A percentile compares a stretch with the other conserved stretches of the same genome.
Evolutionary conservation across 2,329 filamentous ascomycete species (phyloP).

Genomic region (Aspergillus sp.): DNA sequence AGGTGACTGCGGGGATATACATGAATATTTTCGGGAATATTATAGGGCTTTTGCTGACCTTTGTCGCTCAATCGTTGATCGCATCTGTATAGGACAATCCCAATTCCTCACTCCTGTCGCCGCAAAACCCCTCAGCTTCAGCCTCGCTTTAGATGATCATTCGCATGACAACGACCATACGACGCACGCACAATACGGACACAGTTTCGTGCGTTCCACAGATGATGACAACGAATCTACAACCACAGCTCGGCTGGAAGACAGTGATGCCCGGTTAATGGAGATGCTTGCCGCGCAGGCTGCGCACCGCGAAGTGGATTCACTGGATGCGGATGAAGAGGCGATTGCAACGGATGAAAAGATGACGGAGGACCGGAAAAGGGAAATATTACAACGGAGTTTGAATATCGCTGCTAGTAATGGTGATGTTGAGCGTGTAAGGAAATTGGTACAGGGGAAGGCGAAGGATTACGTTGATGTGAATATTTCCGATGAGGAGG

Average conservation of each 20-base stretch:
- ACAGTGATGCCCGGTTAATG: slow-evolving; percentile 85
- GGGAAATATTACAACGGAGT: slow-evolving; percentile 76
- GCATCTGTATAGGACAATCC: slow-evolving; percentile 69
- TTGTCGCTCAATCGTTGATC: not conserved
- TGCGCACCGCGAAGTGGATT: slow-evolving; percentile 70
- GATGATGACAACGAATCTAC: slow-evolving; percentile 27
- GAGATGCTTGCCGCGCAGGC: slow-evolving; percentile 95
- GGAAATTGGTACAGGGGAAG: slow-evolving; percentile 70
- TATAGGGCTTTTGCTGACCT: not conserved
- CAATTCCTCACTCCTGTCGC: slow-evolving; percentile 88
- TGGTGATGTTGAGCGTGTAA: slow-evolving; percentile 80
- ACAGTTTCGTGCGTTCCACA: slow-evolving; percentile 19
- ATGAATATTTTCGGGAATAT: not conserved
- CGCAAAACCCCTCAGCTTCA: slow-evolving; percentile 82
- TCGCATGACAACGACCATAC: slow-evolving; percentile 64
- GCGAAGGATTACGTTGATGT: slow-evolving; percentile 77
- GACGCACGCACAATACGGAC: slow-evolving; percentile 34
- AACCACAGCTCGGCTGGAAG: slow-evolving; percentile 59
- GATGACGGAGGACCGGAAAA: slow-evolving; percentile 75
- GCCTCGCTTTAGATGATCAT: slow-evolving; percentile 77
- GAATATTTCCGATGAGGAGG: slow-evolving; percentile 87
- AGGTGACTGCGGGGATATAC: not conserved
- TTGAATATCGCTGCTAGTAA: slow-evolving; percentile 96
- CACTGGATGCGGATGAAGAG: slow-evolving; percentile 75
- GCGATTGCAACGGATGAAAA: slow-evolving; percentile 73